Percentiles rank a stretch among this genome's conserved stretches.
phyloP scores from a whole-genome alignment of 169 alveolate species.

The Amoebophrya sp. region DNA sequence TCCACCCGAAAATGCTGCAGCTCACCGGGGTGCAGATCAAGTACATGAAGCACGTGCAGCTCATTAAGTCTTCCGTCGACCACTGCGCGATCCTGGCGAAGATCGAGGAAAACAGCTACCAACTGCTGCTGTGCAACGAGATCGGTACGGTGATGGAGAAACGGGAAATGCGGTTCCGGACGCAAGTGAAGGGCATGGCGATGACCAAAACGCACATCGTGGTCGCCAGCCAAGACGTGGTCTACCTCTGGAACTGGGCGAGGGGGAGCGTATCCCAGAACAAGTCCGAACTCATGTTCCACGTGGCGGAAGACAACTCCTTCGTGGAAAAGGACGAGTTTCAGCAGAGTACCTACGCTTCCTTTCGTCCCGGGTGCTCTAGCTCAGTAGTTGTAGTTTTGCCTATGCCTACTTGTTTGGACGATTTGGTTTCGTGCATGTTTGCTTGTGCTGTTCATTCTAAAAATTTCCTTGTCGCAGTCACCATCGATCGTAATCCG shows the following conservation, averaged over 20 bases:
- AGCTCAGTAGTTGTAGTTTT: slow-evolving; percentile 48
- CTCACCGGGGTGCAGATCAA: background rate
- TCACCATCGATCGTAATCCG: background rate
- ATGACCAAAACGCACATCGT: slow-evolving; percentile 65
- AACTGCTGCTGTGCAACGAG: background rate
- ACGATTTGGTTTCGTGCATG: too few species aligned
- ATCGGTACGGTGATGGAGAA: background rate
- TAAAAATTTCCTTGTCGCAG: background rate
- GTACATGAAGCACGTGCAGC: slow-evolving; percentile 22
- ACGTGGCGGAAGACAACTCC: too few species aligned
- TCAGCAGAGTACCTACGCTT: too few species aligned
- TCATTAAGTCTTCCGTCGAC: background rate
- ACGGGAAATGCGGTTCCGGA: background rate
- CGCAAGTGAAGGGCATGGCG: slow-evolving; percentile 32
- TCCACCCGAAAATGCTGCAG: too few species aligned
- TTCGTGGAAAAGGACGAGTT: too few species aligned
- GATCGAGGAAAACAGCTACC: background rate
- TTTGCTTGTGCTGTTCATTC: slow-evolving; percentile 59
- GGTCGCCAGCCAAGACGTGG: slow-evolving; percentile 51
- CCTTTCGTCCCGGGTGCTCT: slow-evolving; percentile 51
- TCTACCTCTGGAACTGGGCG: slow-evolving; percentile 64
- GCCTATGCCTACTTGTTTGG: too few species aligned
- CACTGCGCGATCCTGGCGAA: background rate
- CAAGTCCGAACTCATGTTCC: background rate
- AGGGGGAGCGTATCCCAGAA: too few species aligned